These are phyloP conservation scores for Pseudozyma pruni DNA, from an alignment of 1,284 basidiomycete genomes.

Conservation along the genomic window DNA sequence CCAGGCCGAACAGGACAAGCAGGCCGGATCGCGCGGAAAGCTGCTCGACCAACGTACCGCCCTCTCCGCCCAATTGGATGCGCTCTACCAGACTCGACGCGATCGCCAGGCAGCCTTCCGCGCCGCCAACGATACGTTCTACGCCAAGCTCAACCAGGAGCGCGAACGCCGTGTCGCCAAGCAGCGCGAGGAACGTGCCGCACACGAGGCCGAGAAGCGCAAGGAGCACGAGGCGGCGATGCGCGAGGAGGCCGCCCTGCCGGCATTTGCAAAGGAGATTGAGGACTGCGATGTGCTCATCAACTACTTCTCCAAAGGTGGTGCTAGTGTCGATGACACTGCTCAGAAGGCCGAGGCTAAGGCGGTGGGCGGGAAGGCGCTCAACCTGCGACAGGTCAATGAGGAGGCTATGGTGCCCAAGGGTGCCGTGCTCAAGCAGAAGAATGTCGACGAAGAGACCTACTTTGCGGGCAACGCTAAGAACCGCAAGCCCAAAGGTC, in stretches of 20 bases:
- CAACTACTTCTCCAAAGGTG: conserved; percentile 77
- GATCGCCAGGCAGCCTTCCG: conserved; percentile 70
- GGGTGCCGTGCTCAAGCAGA: conserved; percentile 79
- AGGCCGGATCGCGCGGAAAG: conserved; percentile 81
- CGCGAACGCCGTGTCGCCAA: conserved; percentile 77
- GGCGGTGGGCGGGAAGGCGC: conserved; percentile 74
- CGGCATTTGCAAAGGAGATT: conserved; percentile 92
- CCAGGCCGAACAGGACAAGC: conserved; percentile 86
- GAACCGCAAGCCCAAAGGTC: conserved; percentile 74
- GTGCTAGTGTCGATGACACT: conserved; percentile 69
- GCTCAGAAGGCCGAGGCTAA: conserved; percentile 48
- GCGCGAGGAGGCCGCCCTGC: conserved; percentile 88
- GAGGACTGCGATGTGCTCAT: conserved; percentile 96
- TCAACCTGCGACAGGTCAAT: conserved; percentile 87
- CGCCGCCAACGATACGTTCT: conserved; percentile 61
- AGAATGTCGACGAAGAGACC: conserved; percentile 77
- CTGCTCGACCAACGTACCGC: conserved; percentile 87
- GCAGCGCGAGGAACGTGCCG: conserved; percentile 81
- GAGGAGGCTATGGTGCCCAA: conserved; percentile 72
- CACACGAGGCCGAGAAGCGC: conserved; percentile 84
- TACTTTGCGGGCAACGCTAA: conserved; percentile 82
- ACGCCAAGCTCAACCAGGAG: conserved; percentile 59
- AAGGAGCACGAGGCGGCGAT: conserved; percentile 82
- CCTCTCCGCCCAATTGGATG: conserved; percentile 73
- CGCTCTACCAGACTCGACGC: conserved; percentile 81